Percentiles rank a stretch among this genome's conserved stretches.
Conservation (phyloP, 192 early-diverging fungal genomes). For the Coemansia sp. region DNA sequence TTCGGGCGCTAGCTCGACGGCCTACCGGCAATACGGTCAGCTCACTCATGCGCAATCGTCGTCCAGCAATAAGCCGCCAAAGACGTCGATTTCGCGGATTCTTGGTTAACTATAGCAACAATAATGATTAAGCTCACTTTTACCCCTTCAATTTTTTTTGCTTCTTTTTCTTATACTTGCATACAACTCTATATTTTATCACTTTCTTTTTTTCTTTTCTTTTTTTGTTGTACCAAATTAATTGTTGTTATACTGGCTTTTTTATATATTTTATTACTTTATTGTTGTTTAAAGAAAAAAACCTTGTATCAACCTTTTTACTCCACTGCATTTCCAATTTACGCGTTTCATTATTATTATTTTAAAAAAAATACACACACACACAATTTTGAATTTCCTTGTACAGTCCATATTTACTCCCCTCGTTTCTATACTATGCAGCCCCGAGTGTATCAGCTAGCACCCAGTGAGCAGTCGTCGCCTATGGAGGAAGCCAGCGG, state of each 20-base stretch:
- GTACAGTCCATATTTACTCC: neutral
- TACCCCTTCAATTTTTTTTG: too few relatives aligned
- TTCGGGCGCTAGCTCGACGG: too few relatives aligned
- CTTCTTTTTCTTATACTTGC: neutral
- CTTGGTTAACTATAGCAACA: too few relatives aligned
- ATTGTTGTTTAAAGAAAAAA: conserved; percentile 1
- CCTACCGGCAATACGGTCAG: too few relatives aligned
- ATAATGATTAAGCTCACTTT: too few relatives aligned
- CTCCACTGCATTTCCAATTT: neutral
- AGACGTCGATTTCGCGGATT: conserved; percentile 37
- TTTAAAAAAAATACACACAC: too few relatives aligned
- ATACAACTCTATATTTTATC: conserved; percentile 13
- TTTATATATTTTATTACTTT: conserved; percentile 1
- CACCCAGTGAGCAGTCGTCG: too few relatives aligned
- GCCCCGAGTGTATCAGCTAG: neutral
- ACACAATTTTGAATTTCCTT: neutral
- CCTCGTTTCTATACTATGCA: neutral
- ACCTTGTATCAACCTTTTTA: conserved; percentile 1
- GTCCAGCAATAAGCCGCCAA: conserved; percentile 5
- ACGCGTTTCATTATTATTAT: too few relatives aligned
- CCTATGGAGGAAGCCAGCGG: too few relatives aligned
- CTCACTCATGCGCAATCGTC: conserved; percentile 3
- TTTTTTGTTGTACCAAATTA: conserved; percentile 3
- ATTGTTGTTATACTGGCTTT: neutral
- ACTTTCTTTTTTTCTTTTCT: conserved; percentile 31